Evolutionary conservation across 345 rosid species (phyloP), one percentile per base, ranked within the genome.

Genomic region (Carallia brachiata): DNA sequence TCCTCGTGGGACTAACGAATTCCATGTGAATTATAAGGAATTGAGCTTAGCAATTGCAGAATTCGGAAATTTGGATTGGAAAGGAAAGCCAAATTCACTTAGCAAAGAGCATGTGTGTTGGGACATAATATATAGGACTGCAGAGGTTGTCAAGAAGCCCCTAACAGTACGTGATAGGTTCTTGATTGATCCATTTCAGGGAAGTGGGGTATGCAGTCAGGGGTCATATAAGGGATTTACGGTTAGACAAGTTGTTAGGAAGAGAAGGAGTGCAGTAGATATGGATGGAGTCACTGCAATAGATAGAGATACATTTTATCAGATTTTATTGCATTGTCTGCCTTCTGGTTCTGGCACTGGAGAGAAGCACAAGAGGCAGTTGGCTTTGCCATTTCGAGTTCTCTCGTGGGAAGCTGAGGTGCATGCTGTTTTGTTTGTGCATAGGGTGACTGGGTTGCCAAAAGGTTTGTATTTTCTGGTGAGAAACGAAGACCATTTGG

Each of bases 331-430:
- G 71, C 98, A 87, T 61, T 92, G 93, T 76, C 88, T 92, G 75
- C 98, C 98, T 71, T 86, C 96, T 0, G 90, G 96, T 69, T 81
- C 81, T 47, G 64, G 56, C 2, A 77, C 52, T 56, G 87, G 84
- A 39, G 82, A 73, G 79, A 80, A 79, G 70, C 94, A 90, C 58
- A 82, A 69, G 74, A 70, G 73, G 66, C 92, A 80, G 70, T 79
- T 86, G 62, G 85, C 88, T 6, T 73, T 92, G 74, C 96, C 96
- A 0, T 92, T 87, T 74, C 89, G 95, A 32, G 90, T 63, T 78
- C 95, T 90, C 64, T 74, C 96, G 1, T 92, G 96, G 96, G 92
- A 90, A 74, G 92, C 96, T 4, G 84, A 90, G 83, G 91, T 92
- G 77, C 98, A 92, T 78, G 91, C 92, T 66, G 93, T 84, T 36